phyloP scores from a whole-genome alignment of 2,329 filamentous ascomycete genomes.

The Endothia cerciana region DNA sequence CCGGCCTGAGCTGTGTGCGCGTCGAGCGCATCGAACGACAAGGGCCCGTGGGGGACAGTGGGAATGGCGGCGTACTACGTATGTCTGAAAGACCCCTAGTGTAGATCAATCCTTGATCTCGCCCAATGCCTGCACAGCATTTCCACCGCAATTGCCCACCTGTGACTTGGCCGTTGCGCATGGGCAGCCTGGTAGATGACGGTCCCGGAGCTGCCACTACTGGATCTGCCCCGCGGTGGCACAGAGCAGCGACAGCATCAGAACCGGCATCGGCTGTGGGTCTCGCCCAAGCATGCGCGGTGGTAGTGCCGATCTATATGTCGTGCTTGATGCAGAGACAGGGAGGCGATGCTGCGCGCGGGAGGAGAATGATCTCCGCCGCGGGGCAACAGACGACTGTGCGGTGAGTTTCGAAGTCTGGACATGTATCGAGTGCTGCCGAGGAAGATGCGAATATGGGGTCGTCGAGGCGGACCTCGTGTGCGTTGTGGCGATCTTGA shows the following conservation, averaged over 20 bases:
- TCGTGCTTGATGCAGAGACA: slow-evolving; percentile 11
- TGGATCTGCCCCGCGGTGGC: neutral
- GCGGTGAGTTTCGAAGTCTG: neutral
- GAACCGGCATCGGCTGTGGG: neutral
- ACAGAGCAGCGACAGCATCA: slow-evolving; percentile 1
- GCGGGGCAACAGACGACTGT: neutral
- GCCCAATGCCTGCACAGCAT: neutral
- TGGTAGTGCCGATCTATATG: slow-evolving; percentile 12
- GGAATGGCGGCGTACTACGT: neutral
- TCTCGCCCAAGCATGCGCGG: neutral
- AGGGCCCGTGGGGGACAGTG: neutral
- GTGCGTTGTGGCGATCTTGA: neutral
- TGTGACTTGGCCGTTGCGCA: neutral
- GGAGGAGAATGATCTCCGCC: neutral
- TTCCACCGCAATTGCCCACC: neutral
- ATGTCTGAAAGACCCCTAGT: neutral
- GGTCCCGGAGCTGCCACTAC: neutral
- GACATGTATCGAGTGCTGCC: neutral
- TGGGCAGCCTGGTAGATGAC: neutral
- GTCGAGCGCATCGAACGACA: neutral
- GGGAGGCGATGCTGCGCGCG: slow-evolving; percentile 4
- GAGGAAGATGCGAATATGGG: neutral
- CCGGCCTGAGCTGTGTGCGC: neutral
- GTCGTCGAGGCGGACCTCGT: neutral
- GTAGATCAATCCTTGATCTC: neutral